These are phyloP conservation scores for Nitzschia sp. DNA, from an alignment of 108 stramenopile genomes.

Conservation along the genomic window DNA sequence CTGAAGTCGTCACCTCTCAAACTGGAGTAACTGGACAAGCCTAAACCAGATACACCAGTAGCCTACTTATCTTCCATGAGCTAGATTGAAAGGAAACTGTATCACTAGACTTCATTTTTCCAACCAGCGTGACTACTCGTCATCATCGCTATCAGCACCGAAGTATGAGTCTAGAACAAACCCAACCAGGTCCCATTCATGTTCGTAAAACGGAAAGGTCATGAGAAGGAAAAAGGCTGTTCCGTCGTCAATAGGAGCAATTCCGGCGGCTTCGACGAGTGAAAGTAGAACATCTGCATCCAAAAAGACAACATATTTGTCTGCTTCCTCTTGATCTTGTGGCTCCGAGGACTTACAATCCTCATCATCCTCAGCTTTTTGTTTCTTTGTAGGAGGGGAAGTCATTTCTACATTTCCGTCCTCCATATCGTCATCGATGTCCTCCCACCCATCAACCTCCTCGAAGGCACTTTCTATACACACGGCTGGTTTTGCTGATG, in stretches of 20 bases:
- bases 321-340: constrained; percentile 26
- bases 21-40: background rate
- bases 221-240: constrained; percentile 68
- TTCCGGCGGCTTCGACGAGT: constrained; percentile 41
- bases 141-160: constrained; percentile 52
- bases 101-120: too few species aligned
- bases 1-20: background rate
- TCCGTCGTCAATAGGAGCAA: constrained; percentile 49
- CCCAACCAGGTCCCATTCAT: constrained; percentile 80
- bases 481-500: constrained; percentile 49
- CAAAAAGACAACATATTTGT: constrained; percentile 62
- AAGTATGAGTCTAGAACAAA: constrained; percentile 64
- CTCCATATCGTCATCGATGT: constrained; percentile 47
- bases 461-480: constrained; percentile 46
- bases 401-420: constrained; percentile 15
- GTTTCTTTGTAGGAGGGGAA: background rate
- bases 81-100: too few species aligned
- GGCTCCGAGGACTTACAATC: background rate
- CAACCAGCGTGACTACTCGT: constrained; percentile 5
- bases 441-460: constrained; percentile 32
- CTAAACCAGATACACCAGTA: too few species aligned
- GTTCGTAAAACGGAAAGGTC: constrained; percentile 83
- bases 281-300: constrained; percentile 66
- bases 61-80: too few species aligned
- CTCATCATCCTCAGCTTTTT: constrained; percentile 4